Evolutionary conservation across 495 filamentous ascomycete genomes (phyloP), one percentile per base, ranked within the genome.

Genomic region (Neurospora sp.): DNA sequence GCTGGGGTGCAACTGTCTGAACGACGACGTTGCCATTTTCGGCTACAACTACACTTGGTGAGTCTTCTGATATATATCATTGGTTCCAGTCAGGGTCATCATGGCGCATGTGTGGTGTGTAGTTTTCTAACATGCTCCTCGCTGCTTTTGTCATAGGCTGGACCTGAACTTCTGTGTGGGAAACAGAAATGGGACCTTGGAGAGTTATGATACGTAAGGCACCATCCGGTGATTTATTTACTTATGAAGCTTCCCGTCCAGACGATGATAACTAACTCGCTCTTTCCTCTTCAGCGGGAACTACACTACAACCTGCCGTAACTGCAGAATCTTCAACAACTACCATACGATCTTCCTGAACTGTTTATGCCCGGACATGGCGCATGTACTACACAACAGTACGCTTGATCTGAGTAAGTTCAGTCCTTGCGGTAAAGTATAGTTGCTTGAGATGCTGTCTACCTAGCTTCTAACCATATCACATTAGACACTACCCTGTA

Each of bases 41-140:
- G 72, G 75, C 0, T 78, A 72, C 75, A 78, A 75, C 54, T 77
- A 78, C 69, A 75, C 71, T n/a, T 77, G 75, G 77, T 77, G 72
- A 59, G 38, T 37, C 38, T 17, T 34, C 15, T 1, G 13, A 28
- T 62, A 17, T 34, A 28, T 28, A 28, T 21, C 45, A 11, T 1
- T 28, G 28, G n/a, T 48, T 9, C 9, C 43, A 3, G 11, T 2
- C 5, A 15, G 9, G 4, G 5, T 21, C 10, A 54, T 11, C 21
- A 21, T 3, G 5, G 9, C 7, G 19, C 42, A 39, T 39, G 10
- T 54, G 21, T 11, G 45, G 11, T 54, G 3, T n/a, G 8, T 4
- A 19, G 19, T n/a, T 45, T 45, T 11, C 24, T 31, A 31, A 62
- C 24, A 62, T 31, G 3, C 15, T 40, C 13, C 0, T 2, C 17